Conservation (phyloP, 352 stramenopile species). For the Phytophthora cryptogea region DNA sequence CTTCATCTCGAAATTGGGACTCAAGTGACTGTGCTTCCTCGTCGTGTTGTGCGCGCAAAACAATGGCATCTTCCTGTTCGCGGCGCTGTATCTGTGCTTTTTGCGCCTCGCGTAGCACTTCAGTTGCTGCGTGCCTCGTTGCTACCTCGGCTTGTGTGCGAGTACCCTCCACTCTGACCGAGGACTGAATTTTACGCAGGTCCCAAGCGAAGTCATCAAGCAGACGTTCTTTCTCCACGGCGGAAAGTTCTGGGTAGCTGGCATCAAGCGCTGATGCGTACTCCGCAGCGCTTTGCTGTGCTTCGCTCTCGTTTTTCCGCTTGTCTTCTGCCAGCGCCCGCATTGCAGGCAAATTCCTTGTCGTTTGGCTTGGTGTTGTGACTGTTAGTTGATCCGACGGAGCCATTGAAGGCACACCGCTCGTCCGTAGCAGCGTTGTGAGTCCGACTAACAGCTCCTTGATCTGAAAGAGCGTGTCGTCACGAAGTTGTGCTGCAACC, state of each 20-base stretch:
- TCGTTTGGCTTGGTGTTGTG: neutral
- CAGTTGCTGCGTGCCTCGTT: slow-evolving; percentile 36
- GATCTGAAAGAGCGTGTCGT: slow-evolving; percentile 61
- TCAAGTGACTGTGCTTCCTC: slow-evolving; percentile 41
- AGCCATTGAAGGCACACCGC: slow-evolving; percentile 10
- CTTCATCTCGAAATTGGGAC: slow-evolving; percentile 47
- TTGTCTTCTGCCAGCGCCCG: slow-evolving; percentile 5
- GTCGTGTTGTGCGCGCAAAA: slow-evolving; percentile 32
- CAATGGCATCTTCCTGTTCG: slow-evolving; percentile 29
- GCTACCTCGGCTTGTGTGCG: slow-evolving; percentile 49
- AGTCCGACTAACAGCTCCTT: slow-evolving; percentile 54
- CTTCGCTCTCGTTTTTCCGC: slow-evolving; percentile 18
- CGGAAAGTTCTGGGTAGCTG: slow-evolving; percentile 47
- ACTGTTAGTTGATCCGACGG: neutral
- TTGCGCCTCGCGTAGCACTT: slow-evolving; percentile 37
- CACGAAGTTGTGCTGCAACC: slow-evolving; percentile 25
- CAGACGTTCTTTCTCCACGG: slow-evolving; percentile 52
- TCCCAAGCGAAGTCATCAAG: slow-evolving; percentile 60
- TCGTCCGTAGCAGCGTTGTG: slow-evolving; percentile 31
- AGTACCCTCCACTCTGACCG: slow-evolving; percentile 50
- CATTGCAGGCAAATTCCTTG: neutral
- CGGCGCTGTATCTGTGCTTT: slow-evolving; percentile 26
- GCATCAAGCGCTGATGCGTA: slow-evolving; percentile 47
- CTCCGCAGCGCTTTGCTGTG: slow-evolving; percentile 39
- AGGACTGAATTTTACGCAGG: slow-evolving; percentile 47